Conservation (phyloP, 371 early-diverging fungal species). For the Umbelopsis sp. region DNA sequence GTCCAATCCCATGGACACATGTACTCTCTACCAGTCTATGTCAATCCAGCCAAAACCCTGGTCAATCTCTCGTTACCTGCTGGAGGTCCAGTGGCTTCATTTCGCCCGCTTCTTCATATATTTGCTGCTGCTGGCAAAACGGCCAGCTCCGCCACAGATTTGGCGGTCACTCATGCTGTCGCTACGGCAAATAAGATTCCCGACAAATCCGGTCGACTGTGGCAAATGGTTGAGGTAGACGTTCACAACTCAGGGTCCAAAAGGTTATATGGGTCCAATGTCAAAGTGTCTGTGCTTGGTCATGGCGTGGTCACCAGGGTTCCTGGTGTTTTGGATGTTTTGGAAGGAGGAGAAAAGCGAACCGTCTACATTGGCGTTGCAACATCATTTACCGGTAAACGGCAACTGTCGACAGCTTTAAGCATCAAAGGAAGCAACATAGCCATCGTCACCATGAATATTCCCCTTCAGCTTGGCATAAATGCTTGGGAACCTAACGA, state of each 20-base stretch:
- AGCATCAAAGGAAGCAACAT: neutral
- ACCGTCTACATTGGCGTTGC: neutral
- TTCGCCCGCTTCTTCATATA: slow-evolving; percentile 17
- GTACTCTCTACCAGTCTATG: slow-evolving; percentile 26
- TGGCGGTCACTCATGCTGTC: neutral
- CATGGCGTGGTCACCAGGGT: slow-evolving; percentile 15
- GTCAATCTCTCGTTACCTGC: slow-evolving; percentile 23
- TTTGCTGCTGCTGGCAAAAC: slow-evolving; percentile 18
- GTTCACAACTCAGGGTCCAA: slow-evolving; percentile 25
- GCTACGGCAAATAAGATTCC: slow-evolving; percentile 15
- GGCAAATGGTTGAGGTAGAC: slow-evolving; percentile 23
- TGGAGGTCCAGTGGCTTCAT: slow-evolving; percentile 1
- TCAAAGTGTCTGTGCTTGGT: slow-evolving; percentile 9
- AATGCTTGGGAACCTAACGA: slow-evolving; percentile 9
- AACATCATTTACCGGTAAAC: neutral
- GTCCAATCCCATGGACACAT: slow-evolving; percentile 21
- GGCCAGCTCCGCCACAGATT: slow-evolving; percentile 3
- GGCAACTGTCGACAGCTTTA: neutral
- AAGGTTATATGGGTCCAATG: slow-evolving; percentile 11
- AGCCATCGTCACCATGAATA: slow-evolving; percentile 15
- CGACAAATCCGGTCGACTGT: neutral
- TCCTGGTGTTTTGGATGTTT: slow-evolving; percentile 8
- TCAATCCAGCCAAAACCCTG: slow-evolving; percentile 28
- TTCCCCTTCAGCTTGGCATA: slow-evolving; percentile 23
- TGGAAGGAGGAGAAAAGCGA: slow-evolving; percentile 24